A percentile compares a stretch with the other conserved stretches of the same genome.
Conservation (phyloP, 352 stramenopile genomes). For the Phytophthora fragariaefolia region DNA sequence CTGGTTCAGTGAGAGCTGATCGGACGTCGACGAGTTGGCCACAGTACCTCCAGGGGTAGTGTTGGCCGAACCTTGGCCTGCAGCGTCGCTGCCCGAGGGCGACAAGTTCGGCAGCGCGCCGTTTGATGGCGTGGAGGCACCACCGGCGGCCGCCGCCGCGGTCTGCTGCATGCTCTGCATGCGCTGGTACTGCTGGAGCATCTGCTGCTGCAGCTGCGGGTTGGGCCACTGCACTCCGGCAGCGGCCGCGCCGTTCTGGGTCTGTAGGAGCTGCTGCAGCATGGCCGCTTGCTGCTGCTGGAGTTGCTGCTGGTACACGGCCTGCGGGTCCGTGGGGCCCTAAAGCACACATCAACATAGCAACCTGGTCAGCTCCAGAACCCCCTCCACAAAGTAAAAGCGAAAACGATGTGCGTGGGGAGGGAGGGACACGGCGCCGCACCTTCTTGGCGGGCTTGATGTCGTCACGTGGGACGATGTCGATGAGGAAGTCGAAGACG, state of each 20-base stretch:
- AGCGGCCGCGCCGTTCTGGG: slow-evolving; percentile 67
- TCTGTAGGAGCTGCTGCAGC: slow-evolving; percentile 88
- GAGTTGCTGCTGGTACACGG: slow-evolving; percentile 88
- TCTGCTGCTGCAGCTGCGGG: slow-evolving; percentile 86
- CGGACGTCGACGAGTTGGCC: slow-evolving; percentile 39
- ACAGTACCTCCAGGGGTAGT: slow-evolving; percentile 25
- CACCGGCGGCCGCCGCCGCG: slow-evolving; percentile 10
- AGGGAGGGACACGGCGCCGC: no score
- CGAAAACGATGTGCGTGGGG: slow-evolving; percentile 16
- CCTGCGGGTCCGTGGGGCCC: slow-evolving; percentile 71
- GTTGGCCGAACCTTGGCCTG: slow-evolving; percentile 32
- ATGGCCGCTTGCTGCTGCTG: slow-evolving; percentile 90
- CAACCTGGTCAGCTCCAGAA: no score
- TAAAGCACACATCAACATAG: slow-evolving; percentile 37
- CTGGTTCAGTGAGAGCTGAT: slow-evolving; percentile 79
- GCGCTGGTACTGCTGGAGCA: slow-evolving; percentile 89
- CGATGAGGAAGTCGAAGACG: slow-evolving; percentile 93
- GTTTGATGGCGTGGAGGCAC: slow-evolving; percentile 24
- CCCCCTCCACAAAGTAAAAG: slow-evolving; percentile 3
- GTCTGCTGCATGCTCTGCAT: slow-evolving; percentile 76
- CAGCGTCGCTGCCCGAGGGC: slow-evolving; percentile 50
- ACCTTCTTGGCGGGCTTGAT: slow-evolving; percentile 91
- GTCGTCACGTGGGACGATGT: slow-evolving; percentile 90
- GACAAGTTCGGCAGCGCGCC: slow-evolving; percentile 49
- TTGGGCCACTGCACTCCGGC: slow-evolving; percentile 72